phyloP scores from a whole-genome alignment of 257 asterid genomes.

The Penstemon davidsonii region DNA sequence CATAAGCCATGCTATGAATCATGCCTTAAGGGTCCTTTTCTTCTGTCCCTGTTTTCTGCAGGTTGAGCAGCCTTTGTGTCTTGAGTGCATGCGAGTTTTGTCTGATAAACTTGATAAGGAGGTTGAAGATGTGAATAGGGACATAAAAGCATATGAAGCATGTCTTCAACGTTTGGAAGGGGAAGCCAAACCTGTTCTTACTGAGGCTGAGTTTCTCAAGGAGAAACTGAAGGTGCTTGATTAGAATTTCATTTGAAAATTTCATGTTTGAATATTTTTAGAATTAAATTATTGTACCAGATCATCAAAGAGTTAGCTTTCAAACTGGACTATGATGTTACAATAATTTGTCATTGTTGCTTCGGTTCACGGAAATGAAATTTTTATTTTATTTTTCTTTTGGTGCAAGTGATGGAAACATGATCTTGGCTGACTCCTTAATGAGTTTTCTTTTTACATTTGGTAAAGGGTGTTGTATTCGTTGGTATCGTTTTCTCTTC shows the following conservation, averaged over 20 bases:
- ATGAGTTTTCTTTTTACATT: not conserved
- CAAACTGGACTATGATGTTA: not conserved
- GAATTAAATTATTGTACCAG: not conserved
- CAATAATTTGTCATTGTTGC: not conserved
- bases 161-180: constrained; percentile 93
- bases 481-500: constrained; percentile 5
- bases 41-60: constrained; percentile 29
- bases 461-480: not conserved
- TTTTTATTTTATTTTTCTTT: too few relatives aligned
- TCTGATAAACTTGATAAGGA: constrained; percentile 97
- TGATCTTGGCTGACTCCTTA: not conserved
- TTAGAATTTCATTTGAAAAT: constrained; percentile 17
- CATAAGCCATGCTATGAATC: not conserved
- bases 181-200: constrained; percentile 77
- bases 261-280: not conserved
- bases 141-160: constrained; percentile 80
- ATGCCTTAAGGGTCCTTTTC: constrained; percentile 11
- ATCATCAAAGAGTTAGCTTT: constrained; percentile 13
- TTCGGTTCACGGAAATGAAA: too few relatives aligned
- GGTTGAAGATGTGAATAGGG: constrained; percentile 88
- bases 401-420: not conserved
- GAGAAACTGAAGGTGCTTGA: constrained; percentile 82
- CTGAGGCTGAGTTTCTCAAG: constrained; percentile 86
- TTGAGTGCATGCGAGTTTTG: constrained; percentile 92
- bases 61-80: constrained; percentile 97